Evolutionary conservation across 805 yeast genomes (phyloP), one percentile per base, ranked within the genome.

Genomic region (Candida easanensis): DNA sequence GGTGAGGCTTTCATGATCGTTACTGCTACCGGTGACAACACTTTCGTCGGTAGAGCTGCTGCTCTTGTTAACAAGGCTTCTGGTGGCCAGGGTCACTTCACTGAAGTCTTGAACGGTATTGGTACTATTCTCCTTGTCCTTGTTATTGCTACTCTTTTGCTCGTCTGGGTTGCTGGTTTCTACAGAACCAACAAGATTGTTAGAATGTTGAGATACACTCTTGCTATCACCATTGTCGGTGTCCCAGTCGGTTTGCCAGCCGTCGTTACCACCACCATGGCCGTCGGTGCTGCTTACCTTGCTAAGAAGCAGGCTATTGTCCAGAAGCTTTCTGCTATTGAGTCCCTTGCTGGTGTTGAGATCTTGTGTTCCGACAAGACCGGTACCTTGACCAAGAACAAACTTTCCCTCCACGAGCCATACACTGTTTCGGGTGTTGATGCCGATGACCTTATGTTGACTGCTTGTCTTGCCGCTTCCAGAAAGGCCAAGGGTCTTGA

Each of bases 171-270:
- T 64, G 89, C 96, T 68, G 76, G 87, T 74, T 88, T 89, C 90
- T 89, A 89, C 84, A 82, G 97, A 76, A 78, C 95, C 60, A 81
- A 79, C 68, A 78, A 74, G 67, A 88, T 89, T 67, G 96, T 89
- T 63, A 74, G 82, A 61, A 86, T 89, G 73, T 78, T 89, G 70
- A 80, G 96, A 76, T 86, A 82, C 84, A 84, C 96, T 61, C 76
- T 89, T 67, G 97, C 96, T 60, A 88, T 89, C 70, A 89, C 96
- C 76, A 88, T 89, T 73, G 84, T 89, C 61, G 97, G 97, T 84
- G 97, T 89, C 60, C 97, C 97, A 69, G 97, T 89, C 58, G 97
- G 97, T 85, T 82, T 89, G 69, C 97, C 97, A 70, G 96, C 96
- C 69, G 97, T 89, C 65, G 96, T 88, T 58, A 89, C 97, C 77